These are phyloP conservation scores for Hyaloperonospora brassicae DNA, from an alignment of 352 stramenopile species.

Conservation along the genomic window DNA sequence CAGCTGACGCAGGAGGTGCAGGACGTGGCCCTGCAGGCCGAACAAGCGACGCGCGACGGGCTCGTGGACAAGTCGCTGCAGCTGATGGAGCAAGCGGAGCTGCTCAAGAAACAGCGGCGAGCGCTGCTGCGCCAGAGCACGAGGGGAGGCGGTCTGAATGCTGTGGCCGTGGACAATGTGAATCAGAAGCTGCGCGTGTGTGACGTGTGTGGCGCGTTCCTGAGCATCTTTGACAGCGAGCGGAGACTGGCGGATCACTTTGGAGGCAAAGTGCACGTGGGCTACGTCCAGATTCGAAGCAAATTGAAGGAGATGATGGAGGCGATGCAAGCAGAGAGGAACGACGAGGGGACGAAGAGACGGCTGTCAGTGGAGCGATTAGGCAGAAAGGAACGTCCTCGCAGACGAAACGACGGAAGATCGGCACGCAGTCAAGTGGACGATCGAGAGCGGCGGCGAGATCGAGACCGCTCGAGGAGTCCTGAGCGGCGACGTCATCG, in stretches of 20 bases:
- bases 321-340: constrained; percentile 4
- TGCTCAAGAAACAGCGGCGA: constrained; percentile 35
- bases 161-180: constrained; percentile 22
- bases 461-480: constrained; percentile 20
- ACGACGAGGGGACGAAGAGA: constrained; percentile 2
- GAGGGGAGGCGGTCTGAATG: not conserved
- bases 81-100: constrained; percentile 57
- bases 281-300: constrained; percentile 83
- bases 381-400: not conserved
- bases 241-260: constrained; percentile 85
- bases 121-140: constrained; percentile 18
- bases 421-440: not conserved
- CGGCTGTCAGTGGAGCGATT: constrained; percentile 1
- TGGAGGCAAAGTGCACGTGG: constrained; percentile 86
- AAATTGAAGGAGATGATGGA: constrained; percentile 70
- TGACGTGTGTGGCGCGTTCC: constrained; percentile 86
- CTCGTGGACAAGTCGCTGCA: constrained; percentile 49
- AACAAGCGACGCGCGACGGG: constrained; percentile 49
- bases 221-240: constrained; percentile 90
- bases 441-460: constrained; percentile 7
- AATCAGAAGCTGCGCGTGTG: constrained; percentile 86
- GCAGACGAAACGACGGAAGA: constrained; percentile 3
- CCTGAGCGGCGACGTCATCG: constrained; percentile 7
- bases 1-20: constrained; percentile 71
- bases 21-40: constrained; percentile 46